A percentile compares a stretch with the other conserved stretches of the same genome.
phyloP scores from a whole-genome alignment of 371 early-diverging fungal genomes.

The Circinella minor region DNA sequence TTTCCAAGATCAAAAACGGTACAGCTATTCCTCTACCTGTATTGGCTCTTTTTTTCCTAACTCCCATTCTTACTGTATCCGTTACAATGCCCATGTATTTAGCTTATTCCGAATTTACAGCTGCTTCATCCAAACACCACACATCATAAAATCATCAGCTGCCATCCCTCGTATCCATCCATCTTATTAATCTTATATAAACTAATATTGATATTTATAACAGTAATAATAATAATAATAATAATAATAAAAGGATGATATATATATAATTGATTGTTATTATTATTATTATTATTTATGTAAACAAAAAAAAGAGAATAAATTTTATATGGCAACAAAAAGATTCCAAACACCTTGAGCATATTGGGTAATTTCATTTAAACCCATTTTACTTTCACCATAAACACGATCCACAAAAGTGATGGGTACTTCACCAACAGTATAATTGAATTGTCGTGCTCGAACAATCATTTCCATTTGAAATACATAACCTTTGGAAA shows the following conservation, averaged over 20 bases:
- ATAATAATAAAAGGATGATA: not conserved
- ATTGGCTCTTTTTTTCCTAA: constrained; percentile 20
- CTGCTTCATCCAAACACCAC: not conserved
- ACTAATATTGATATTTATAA: too few relatives aligned
- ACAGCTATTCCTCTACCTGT: constrained; percentile 5
- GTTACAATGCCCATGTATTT: constrained; percentile 54
- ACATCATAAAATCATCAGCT: not conserved
- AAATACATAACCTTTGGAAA: constrained; percentile 98
- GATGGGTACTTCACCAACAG: constrained; percentile 95
- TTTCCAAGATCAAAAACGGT: not conserved
- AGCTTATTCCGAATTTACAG: constrained; percentile 36
- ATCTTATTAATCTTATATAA: too few relatives aligned
- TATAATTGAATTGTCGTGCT: constrained; percentile 88
- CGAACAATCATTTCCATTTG: constrained; percentile 99
- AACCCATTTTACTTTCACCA: constrained; percentile 95
- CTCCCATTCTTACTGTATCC: constrained; percentile 51
- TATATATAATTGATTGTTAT: too few relatives aligned
- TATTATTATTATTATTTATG: too few relatives aligned
- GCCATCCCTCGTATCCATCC: too few relatives aligned
- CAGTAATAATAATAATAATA: too few relatives aligned
- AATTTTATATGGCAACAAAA: constrained; percentile 68
- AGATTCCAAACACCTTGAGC: constrained; percentile 88
- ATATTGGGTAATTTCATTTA: constrained; percentile 93
- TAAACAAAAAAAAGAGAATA: not conserved
- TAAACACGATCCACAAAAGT: constrained; percentile 98